Evolutionary conservation across 2,329 filamentous ascomycete species (phyloP), one percentile per base, ranked within the genome.

Genomic region (Aspergillus quadrilineatus): DNA sequence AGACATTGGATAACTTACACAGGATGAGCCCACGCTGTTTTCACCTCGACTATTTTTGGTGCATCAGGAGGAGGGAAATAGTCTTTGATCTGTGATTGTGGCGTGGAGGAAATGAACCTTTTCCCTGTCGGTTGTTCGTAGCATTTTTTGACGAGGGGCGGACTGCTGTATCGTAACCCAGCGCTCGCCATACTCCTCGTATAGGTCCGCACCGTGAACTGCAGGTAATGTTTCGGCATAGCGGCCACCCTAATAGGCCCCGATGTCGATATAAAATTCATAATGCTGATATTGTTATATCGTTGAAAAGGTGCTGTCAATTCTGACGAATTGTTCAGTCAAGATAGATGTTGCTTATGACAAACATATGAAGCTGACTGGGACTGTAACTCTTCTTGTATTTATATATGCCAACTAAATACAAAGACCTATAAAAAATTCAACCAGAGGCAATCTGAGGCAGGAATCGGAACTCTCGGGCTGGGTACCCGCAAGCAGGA

Each of bases 21-120:
- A 58, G 86, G 86, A 67, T 89, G 87, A 32, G 82, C 81, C 87
- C 88, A 92, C 60, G 87, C 82, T 5, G 87, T 79, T 14, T 81
- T 81, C 0, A 87, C 88, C 57, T 79, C 79, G 42, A 82, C 79
- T 67, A 90, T 88, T 55, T 82, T 78, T 17, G 80, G 75, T 2
- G 85, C 86, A 64, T 82, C 82, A 60, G 74, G 28, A 52, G 75
- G 70, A 1, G 87, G 86, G 64, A 89, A 89, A 73, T 86, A 84
- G 53, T 78, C 75, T 42, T 74, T 73, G 49, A 76, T 67, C 28
- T 71, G 68, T 32, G 66, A 56, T n/a, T 64, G 63, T 4, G 69
- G 67, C 3, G 74, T 73, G 17, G 70, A 71, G 6, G 75, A 75
- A 57, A 78, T 77, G 46, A 65, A 65, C 55, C 74, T 65, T 39